These are phyloP conservation scores for Bimuria novae-zelandiae DNA, from an alignment of 2,329 filamentous ascomycete genomes.

Conservation along the genomic window DNA sequence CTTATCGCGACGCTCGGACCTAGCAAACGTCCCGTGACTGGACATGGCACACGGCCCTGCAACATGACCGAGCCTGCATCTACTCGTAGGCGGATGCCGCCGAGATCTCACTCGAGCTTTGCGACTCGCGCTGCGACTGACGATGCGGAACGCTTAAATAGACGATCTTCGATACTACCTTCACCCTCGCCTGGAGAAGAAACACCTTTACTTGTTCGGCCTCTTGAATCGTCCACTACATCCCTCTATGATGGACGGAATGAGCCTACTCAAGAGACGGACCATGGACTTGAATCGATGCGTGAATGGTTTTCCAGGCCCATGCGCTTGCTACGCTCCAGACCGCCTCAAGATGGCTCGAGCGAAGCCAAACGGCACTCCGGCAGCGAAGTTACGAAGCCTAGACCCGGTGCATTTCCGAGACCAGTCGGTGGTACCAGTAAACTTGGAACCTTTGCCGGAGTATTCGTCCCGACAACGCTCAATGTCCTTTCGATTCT, in stretches of 20 bases:
- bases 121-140: slow-evolving; percentile 52
- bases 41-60: slow-evolving; percentile 11
- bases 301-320: slow-evolving; percentile 33
- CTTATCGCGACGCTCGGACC: neutral
- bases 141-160: slow-evolving; percentile 50
- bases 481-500: slow-evolving; percentile 88
- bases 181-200: slow-evolving; percentile 39
- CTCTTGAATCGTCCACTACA: slow-evolving; percentile 5
- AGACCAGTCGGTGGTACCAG: slow-evolving; percentile 50
- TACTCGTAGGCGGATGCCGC: slow-evolving; percentile 34
- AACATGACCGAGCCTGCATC: slow-evolving; percentile 35
- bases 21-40: slow-evolving; percentile 19
- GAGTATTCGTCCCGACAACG: slow-evolving; percentile 82
- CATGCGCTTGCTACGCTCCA: slow-evolving; percentile 18
- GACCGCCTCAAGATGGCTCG: slow-evolving; percentile 11
- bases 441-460: slow-evolving; percentile 72
- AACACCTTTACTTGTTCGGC: slow-evolving; percentile 33
- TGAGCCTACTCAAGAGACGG: slow-evolving; percentile 20
- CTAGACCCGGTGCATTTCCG: slow-evolving; percentile 44
- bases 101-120: slow-evolving; percentile 49
- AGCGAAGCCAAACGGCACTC: slow-evolving; percentile 29
- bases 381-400: slow-evolving; percentile 30
- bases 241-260: slow-evolving; percentile 5
- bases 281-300: slow-evolving; percentile 26
- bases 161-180: slow-evolving; percentile 41